Evolutionary conservation across 108 stramenopile genomes (phyloP).

Genomic region (Cyclotella kingstonii): DNA sequence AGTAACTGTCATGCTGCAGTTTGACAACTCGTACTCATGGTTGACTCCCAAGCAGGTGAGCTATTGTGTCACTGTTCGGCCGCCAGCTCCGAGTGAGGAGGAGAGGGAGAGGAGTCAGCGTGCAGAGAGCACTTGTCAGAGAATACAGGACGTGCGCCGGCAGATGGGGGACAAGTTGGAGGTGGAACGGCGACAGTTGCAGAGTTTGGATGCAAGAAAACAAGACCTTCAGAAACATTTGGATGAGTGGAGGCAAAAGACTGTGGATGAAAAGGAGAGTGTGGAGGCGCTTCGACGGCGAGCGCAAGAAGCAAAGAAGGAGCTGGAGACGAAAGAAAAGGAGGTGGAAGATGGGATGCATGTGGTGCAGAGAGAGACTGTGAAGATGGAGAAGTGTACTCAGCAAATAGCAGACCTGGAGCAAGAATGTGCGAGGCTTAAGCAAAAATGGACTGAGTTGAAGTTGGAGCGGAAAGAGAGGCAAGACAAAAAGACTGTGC

Average conservation of each 20-base stretch:
- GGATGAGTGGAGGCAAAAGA: constrained; percentile 9
- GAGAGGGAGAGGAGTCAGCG: constrained; percentile 31
- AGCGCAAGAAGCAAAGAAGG: constrained; percentile 25
- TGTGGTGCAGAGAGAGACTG: constrained; percentile 30
- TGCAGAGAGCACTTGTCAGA: constrained; percentile 24
- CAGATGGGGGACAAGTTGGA: constrained; percentile 5
- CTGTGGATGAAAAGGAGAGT: constrained; percentile 8
- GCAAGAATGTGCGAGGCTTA: constrained; percentile 32
- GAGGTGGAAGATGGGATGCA: constrained; percentile 23
- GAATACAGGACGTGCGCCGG: constrained; percentile 17
- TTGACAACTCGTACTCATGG: constrained; percentile 39
- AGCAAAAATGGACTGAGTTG: constrained; percentile 35
- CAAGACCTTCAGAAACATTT: constrained; percentile 29
- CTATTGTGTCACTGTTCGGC: constrained; percentile 28
- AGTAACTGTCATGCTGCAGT: constrained; percentile 28
- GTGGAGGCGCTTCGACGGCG: constrained; percentile 13
- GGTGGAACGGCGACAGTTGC: constrained; percentile 12
- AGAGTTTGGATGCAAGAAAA: constrained; percentile 21
- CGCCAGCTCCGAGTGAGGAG: constrained; percentile 29
- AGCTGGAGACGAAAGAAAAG: constrained; percentile 19
- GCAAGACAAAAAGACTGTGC: constrained; percentile 15
- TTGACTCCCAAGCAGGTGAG: constrained; percentile 30
- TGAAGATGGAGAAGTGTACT: too few relatives aligned
- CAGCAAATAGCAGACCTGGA: constrained; percentile 21
- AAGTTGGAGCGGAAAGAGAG: constrained; percentile 26